Conservation (phyloP, 1,284 basidiomycete species). For the Rhodotorula sp. region DNA sequence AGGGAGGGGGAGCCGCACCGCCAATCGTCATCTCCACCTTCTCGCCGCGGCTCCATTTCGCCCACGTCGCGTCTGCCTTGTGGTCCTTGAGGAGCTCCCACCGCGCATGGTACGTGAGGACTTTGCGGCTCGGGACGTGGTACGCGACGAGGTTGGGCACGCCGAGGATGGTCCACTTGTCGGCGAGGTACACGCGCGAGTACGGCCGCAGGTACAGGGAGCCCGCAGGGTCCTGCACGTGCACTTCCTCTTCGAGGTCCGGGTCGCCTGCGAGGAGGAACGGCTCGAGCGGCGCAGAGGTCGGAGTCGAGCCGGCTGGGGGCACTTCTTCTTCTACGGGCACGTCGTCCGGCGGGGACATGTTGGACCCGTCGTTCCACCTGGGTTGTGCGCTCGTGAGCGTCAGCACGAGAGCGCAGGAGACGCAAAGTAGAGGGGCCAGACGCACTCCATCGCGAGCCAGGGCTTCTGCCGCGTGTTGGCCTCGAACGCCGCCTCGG, state of each 20-base stretch:
- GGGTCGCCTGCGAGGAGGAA: conserved; percentile 51
- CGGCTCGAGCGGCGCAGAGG: conserved; percentile 42
- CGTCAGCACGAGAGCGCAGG: not conserved
- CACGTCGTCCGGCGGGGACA: conserved; percentile 2
- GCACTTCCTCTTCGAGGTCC: conserved; percentile 50
- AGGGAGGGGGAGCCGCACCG: conserved; percentile 31
- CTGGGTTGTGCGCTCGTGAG: not conserved
- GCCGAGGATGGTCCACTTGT: conserved; percentile 49
- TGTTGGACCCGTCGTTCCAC: conserved; percentile 52
- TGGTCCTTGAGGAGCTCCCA: conserved; percentile 25
- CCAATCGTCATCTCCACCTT: conserved; percentile 41
- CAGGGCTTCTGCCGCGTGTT: conserved; percentile 47
- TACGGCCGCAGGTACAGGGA: conserved; percentile 51
- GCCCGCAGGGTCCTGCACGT: conserved; percentile 39
- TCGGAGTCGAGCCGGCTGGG: conserved; percentile 6
- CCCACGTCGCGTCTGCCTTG: conserved; percentile 45
- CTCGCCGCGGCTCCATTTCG: conserved; percentile 48
- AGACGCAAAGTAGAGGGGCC: not conserved
- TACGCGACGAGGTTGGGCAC: conserved; percentile 50
- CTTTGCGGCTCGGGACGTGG: conserved; percentile 44
- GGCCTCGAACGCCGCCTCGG: conserved; percentile 47
- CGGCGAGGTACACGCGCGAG: conserved; percentile 51
- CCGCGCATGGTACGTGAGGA: conserved; percentile 48
- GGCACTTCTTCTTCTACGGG: not conserved
- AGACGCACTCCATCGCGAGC: conserved; percentile 38